Conservation (phyloP, 345 rosid species). For the Syzygium aqueum region DNA sequence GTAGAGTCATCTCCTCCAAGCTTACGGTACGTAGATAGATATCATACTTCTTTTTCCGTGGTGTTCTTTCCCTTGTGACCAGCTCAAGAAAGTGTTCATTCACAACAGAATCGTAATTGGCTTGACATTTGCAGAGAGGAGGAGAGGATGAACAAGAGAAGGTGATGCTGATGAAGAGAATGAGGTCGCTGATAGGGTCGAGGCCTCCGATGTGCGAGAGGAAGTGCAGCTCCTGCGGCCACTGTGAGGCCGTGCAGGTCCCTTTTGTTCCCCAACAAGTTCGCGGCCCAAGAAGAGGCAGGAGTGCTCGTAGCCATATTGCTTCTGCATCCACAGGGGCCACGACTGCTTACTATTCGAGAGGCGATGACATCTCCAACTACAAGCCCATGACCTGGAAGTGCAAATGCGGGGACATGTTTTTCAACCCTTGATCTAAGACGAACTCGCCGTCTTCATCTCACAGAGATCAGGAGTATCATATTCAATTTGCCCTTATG, state of each 20-base stretch:
- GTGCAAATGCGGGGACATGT: slow-evolving; percentile 59
- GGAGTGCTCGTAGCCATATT: slow-evolving; percentile 5
- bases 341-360: slow-evolving; percentile 11
- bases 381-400: slow-evolving; percentile 80
- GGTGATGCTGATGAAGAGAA: background rate
- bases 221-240: slow-evolving; percentile 40
- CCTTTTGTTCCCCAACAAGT: slow-evolving; percentile 25
- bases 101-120: background rate
- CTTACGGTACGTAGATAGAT: background rate
- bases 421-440: slow-evolving; percentile 39
- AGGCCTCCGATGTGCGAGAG: slow-evolving; percentile 56
- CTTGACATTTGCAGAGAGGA: slow-evolving; percentile 1
- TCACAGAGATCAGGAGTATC: background rate
- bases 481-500: background rate
- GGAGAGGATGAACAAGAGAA: slow-evolving; percentile 12
- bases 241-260: slow-evolving; percentile 57
- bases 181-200: slow-evolving; percentile 45
- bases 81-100: background rate
- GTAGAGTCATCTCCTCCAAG: background rate
- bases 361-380: slow-evolving; percentile 49
- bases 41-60: background rate
- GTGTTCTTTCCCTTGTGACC: background rate
- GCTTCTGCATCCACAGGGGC: slow-evolving; percentile 1
- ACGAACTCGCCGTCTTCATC: background rate
- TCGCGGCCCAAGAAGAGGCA: background rate